A percentile compares a stretch with the other conserved stretches of the same genome.
phyloP scores from a whole-genome alignment of 2,329 filamentous ascomycete genomes.

The Stemphylium vesicarium region DNA sequence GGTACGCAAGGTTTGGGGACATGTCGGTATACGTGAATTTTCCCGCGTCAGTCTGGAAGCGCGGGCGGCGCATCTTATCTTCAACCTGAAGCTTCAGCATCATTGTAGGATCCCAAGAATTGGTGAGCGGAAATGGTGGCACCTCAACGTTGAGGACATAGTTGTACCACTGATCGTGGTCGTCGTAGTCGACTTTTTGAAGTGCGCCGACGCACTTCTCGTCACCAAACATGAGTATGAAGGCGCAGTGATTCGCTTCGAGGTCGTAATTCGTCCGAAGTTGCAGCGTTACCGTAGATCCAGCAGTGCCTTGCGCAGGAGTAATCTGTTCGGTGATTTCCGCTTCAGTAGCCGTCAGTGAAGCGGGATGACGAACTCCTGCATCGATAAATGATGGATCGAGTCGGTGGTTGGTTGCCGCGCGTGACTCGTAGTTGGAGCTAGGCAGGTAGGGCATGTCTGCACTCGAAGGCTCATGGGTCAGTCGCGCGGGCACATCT shows the following conservation, averaged over 20 bases:
- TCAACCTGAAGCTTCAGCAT: slow-evolving; percentile 67
- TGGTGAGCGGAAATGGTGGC: slow-evolving; percentile 67
- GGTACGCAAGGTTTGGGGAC: slow-evolving; percentile 42
- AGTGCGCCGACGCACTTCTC: slow-evolving; percentile 73
- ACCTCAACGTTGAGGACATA: slow-evolving; percentile 77
- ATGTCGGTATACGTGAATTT: slow-evolving; percentile 66
- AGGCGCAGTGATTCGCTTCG: slow-evolving; percentile 59
- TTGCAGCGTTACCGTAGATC: slow-evolving; percentile 75
- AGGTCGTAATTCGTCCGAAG: slow-evolving; percentile 79
- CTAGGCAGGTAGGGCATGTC: slow-evolving; percentile 55
- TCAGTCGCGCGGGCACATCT: slow-evolving; percentile 56
- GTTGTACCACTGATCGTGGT: slow-evolving; percentile 67
- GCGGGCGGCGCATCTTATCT: slow-evolving; percentile 59
- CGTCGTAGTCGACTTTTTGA: slow-evolving; percentile 63
- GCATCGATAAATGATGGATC: slow-evolving; percentile 64
- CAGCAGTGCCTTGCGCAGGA: slow-evolving; percentile 71
- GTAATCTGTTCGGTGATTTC: slow-evolving; percentile 68
- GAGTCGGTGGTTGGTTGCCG: slow-evolving; percentile 48
- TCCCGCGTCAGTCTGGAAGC: slow-evolving; percentile 63
- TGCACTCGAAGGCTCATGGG: slow-evolving; percentile 56
- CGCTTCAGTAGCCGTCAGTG: slow-evolving; percentile 55
- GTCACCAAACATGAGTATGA: slow-evolving; percentile 80
- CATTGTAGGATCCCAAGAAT: slow-evolving; percentile 62
- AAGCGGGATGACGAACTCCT: slow-evolving; percentile 59
- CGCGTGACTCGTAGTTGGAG: slow-evolving; percentile 58